Base-by-base conservation (phyloP, 805 yeast genomes). In the Sungouiella thailandica region DNA sequence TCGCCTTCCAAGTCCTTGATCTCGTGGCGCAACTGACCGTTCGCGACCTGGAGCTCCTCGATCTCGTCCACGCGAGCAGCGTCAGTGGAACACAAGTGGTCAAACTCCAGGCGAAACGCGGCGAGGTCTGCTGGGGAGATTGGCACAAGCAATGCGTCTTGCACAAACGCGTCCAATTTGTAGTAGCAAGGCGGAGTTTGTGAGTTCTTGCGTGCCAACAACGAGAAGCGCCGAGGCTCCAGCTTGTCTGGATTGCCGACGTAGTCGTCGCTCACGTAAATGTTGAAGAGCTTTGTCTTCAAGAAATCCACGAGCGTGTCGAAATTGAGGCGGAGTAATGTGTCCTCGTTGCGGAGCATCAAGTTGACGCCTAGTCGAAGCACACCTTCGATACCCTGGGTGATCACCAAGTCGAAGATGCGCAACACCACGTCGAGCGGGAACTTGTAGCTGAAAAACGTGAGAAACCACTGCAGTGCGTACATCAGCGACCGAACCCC, bases 381-480 rank as follows among this genome's bases (percentile, higher is more conserved):
- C 29, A 90, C 67, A 3, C 95, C 78, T 60, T 89, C 97, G 28
- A 82, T 65, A 25, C 98, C 98, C 62, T 93, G 96, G 6, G 94
- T 81, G 33, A 93, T 78, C 6, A 93, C 78, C 40, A 86, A 74
- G 61, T 93, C 98, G 57, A 76, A 86, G 25, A 93, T 85, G 41
- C 97, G 70, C 43, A 87, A 62, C 16, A 93, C 97, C 53, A 90
- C 81, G 36, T 79, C 84, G 32, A 89, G 65, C 11, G 98, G 97
- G 57, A 93, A 90, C 55, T 87, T 87, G 65, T 93, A 93, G 5
- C 96, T 95, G 60, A 93, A 93, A 44, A 93, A 72, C 0, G 97
- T 93, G 48, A 93, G 70, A 52, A 93, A 90, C 98, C 98, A 93
- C 59, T 93, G 97, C 2, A 95, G 80, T 0, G 97, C 97, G 65